Evolutionary conservation across 495 filamentous ascomycete genomes (phyloP).

Genomic region (Penicillium desertorum): DNA sequence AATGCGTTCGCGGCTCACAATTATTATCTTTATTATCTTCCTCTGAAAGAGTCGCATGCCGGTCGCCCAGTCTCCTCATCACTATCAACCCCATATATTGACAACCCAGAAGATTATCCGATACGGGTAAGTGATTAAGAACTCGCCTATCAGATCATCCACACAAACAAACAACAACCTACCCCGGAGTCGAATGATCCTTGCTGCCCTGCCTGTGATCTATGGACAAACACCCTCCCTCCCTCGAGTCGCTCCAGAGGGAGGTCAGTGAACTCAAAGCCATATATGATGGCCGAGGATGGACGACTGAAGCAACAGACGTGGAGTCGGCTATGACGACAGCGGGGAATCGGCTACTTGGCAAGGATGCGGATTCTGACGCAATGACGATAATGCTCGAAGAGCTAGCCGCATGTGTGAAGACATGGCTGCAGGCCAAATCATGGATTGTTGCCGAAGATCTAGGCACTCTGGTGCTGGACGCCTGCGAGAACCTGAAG

Average conservation of each 20-base stretch:
- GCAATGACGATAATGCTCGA: constrained; percentile 6
- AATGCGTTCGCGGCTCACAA: constrained; percentile 1
- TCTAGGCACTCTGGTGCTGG: constrained; percentile 23
- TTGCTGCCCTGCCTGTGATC: constrained; percentile 1
- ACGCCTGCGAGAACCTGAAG: constrained; percentile 17
- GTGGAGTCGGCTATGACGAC: constrained; percentile 5
- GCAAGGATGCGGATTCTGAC: neutral
- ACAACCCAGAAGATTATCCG: neutral
- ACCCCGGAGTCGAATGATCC: neutral
- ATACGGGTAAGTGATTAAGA: neutral
- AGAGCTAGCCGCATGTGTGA: constrained; percentile 7
- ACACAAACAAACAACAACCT: neutral
- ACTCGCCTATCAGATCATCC: neutral
- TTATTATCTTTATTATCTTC: neutral
- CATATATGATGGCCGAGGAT: constrained; percentile 8
- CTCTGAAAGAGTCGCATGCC: neutral
- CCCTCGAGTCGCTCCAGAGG: constrained; percentile 9
- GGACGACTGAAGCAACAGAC: constrained; percentile 1
- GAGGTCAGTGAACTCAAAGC: constrained; percentile 6
- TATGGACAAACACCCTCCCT: constrained; percentile 15
- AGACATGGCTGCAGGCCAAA: constrained; percentile 6
- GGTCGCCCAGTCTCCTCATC: neutral
- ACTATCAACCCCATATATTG: neutral
- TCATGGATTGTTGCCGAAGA: constrained; percentile 19
- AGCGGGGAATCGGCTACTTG: neutral